phyloP scores from a whole-genome alignment of 139 green algal genomes.

The Nannochloris sp. region DNA sequence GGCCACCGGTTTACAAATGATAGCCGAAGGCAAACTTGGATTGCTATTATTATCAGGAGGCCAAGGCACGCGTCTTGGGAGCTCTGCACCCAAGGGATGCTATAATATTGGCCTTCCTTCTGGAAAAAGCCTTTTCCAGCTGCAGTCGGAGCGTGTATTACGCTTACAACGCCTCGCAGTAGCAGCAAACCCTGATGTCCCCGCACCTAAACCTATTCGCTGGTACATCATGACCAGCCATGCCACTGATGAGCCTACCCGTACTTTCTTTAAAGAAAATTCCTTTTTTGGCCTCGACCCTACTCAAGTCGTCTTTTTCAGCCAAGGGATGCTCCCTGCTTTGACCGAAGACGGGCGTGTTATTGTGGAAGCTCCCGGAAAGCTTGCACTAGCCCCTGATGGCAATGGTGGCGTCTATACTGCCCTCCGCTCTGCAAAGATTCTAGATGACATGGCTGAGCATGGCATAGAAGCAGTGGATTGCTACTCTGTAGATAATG shows the following conservation, averaged over 20 bases:
- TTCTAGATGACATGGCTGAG: slow-evolving; percentile 58
- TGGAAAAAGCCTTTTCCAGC: slow-evolving; percentile 83
- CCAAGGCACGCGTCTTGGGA: slow-evolving; percentile 90
- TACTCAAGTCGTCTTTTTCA: slow-evolving; percentile 78
- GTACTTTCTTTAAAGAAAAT: slow-evolving; percentile 58
- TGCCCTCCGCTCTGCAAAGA: slow-evolving; percentile 52
- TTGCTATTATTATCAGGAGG: slow-evolving; percentile 85
- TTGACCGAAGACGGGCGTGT: slow-evolving; percentile 74
- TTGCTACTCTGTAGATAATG: slow-evolving; percentile 86
- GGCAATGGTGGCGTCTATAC: slow-evolving; percentile 94
- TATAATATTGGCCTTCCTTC: slow-evolving; percentile 90
- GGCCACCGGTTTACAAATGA: slow-evolving; percentile 29
- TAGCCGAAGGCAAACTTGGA: slow-evolving; percentile 57
- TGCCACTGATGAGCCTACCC: slow-evolving; percentile 73
- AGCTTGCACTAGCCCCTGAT: slow-evolving; percentile 76
- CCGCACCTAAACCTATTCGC: slow-evolving; percentile 15
- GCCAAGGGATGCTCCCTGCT: slow-evolving; percentile 73
- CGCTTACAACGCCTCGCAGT: slow-evolving; percentile 55
- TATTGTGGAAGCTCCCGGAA: slow-evolving; percentile 55
- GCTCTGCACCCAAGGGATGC: slow-evolving; percentile 80
- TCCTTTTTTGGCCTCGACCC: slow-evolving; percentile 68
- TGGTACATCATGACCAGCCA: slow-evolving; percentile 93
- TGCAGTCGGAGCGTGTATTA: slow-evolving; percentile 78
- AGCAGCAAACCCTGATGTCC: not conserved
- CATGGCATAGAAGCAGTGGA: slow-evolving; percentile 77